Conservation (phyloP, 352 stramenopile species). For the Paralagenidium karlingii region DNA sequence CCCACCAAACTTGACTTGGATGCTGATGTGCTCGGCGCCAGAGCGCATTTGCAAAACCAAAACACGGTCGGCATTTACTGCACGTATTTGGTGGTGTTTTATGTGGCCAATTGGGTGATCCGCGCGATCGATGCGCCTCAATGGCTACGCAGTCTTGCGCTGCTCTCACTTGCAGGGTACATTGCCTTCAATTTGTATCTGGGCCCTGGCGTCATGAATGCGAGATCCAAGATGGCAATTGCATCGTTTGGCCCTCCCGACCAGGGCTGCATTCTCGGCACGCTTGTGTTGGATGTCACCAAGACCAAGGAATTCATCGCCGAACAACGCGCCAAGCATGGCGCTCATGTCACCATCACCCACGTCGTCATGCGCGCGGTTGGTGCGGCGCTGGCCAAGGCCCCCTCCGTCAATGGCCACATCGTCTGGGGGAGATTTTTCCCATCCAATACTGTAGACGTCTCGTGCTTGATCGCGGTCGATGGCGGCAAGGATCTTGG, state of each 20-base stretch:
- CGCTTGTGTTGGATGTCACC: conserved; percentile 51
- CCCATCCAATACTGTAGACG: conserved; percentile 35
- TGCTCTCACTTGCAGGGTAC: conserved; percentile 33
- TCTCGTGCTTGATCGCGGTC: conserved; percentile 52
- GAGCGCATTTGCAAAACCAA: conserved; percentile 4
- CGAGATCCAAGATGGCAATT: conserved; percentile 58
- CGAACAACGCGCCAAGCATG: conserved; percentile 24
- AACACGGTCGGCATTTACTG: conserved; percentile 24
- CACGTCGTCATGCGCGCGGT: conserved; percentile 52
- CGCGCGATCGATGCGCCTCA: conserved; percentile 27
- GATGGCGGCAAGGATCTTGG: conserved; percentile 45
- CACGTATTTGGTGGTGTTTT: conserved; percentile 35
- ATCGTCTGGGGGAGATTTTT: conserved; percentile 63
- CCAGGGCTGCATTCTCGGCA: conserved; percentile 56
- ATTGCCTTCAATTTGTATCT: conserved; percentile 39
- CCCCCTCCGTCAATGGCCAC: conserved; percentile 57
- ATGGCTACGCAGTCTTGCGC: conserved; percentile 22
- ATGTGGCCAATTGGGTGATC: conserved; percentile 27
- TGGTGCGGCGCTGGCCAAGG: conserved; percentile 26
- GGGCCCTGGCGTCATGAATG: conserved; percentile 36
- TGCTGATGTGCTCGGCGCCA: conserved; percentile 4
- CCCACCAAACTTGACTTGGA: background rate
- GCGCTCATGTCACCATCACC: conserved; percentile 49
- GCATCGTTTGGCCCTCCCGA: conserved; percentile 38
- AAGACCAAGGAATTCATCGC: conserved; percentile 47